phyloP scores from a whole-genome alignment of 2,329 filamentous ascomycete genomes.

The Cladophialophora bantiana region DNA sequence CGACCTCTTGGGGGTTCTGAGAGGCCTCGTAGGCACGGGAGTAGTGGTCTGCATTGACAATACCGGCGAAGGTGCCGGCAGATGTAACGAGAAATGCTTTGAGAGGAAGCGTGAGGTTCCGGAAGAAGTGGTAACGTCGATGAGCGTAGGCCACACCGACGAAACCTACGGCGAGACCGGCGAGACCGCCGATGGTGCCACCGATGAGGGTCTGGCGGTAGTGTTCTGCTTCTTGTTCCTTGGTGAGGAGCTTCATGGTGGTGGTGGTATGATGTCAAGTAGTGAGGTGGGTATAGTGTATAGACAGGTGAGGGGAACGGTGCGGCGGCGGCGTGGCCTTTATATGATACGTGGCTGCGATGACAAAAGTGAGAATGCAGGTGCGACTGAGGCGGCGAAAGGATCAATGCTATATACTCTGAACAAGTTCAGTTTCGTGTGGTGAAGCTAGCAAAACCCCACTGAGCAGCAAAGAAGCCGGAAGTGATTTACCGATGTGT shows the following conservation, averaged over 20 bases:
- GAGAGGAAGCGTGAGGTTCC: conserved; percentile 84
- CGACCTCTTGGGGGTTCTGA: conserved; percentile 71
- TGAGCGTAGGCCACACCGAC: conserved; percentile 72
- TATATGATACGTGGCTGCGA: not conserved
- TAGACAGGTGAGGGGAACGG: not conserved
- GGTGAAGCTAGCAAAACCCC: not conserved
- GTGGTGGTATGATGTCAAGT: conserved; percentile 20
- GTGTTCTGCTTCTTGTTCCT: conserved; percentile 89
- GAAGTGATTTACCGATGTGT: conserved; percentile 25
- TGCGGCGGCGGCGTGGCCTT: not conserved
- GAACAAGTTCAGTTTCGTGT: not conserved
- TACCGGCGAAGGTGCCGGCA: conserved; percentile 81
- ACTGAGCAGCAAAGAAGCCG: conserved; percentile 36
- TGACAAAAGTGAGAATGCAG: not conserved
- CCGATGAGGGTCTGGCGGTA: conserved; percentile 83
- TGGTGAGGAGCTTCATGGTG: conserved; percentile 90
- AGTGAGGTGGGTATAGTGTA: conserved; percentile 1
- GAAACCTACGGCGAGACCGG: conserved; percentile 72
- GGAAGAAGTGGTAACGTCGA: conserved; percentile 77
- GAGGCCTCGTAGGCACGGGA: conserved; percentile 74
- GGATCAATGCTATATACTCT: not conserved
- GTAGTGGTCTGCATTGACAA: conserved; percentile 81
- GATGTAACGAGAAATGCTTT: conserved; percentile 88
- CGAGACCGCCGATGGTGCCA: conserved; percentile 71
- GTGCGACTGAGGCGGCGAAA: not conserved